Evolutionary conservation across 2,329 filamentous ascomycete genomes (phyloP), one percentile per base, ranked within the genome.

Genomic region (Cladosporium halotolerans): DNA sequence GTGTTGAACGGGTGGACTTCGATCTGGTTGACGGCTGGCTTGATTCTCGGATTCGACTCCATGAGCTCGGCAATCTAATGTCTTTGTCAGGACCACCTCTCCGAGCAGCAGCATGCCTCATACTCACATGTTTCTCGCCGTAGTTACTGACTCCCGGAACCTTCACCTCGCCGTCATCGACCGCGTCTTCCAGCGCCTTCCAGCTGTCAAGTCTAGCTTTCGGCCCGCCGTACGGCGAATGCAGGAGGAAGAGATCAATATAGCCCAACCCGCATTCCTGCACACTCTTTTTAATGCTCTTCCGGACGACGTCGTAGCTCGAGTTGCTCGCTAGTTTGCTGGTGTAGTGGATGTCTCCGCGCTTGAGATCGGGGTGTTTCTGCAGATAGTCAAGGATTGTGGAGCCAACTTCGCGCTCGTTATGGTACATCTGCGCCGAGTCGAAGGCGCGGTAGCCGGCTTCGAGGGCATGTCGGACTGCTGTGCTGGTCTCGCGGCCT

Each of bases 1-100:
- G 86, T 89, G 67, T 91, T 89, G 78, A 92, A 93, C 0, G 87
- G 88, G 57, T 92, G 87, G 1, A 91, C 79, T 67, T 92, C 86
- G 62, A 91, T 85, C 71, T 93, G 88, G 63, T 92, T 92, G 47
- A 92, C 81, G 1, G 82, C 80, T 0, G 88, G 88, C 9, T 73
- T 68, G 43, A 87, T 77, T 0, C 76, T 75, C 0, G 85, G 83
- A 9, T 80, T 80, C 0, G 78, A 78, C 2, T 76, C 75, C 63
- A 89, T 78, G 45, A 90, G 72, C 65, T 90, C 86, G 58, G 87
- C 78, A 47, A 90, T 77, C 79, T 85, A 57, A 16, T 14, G 10
- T n/a, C 23, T 28, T 28, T 28, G 23, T 14, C 42, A n/a, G 33
- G 32, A 49, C 28, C 11, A 11, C 11, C 8, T 4, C 3, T 28